Percentiles rank a stretch among this genome's conserved stretches.
Conservation (phyloP, 2,329 filamentous ascomycete genomes). For the Microdochium paspali region DNA sequence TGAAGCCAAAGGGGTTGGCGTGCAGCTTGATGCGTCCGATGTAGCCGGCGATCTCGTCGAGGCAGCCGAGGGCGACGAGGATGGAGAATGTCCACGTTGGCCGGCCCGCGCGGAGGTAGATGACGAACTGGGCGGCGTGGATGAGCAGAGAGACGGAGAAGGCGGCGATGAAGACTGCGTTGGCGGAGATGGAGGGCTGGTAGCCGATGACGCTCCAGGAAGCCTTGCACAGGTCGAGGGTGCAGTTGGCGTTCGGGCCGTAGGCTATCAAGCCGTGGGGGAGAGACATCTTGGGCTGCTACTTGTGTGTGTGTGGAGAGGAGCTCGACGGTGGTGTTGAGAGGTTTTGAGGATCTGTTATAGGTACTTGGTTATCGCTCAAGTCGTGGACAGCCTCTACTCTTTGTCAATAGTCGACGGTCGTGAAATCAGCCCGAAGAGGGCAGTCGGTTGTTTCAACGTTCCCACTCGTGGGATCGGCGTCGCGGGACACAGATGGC, state of each 20-base stretch:
- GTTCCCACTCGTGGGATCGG: too few relatives aligned
- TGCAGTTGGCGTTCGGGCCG: not conserved
- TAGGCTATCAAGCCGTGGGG: not conserved
- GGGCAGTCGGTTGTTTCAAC: too few relatives aligned
- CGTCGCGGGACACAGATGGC: too few relatives aligned
- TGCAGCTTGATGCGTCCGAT: constrained; percentile 47
- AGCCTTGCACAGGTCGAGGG: not conserved
- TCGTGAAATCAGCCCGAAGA: too few relatives aligned
- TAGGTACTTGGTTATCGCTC: too few relatives aligned
- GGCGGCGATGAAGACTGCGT: constrained; percentile 29
- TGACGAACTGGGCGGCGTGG: constrained; percentile 32
- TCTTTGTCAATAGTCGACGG: too few relatives aligned
- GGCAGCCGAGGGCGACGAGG: constrained; percentile 45
- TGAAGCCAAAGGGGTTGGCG: constrained; percentile 47
- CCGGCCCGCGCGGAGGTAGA: constrained; percentile 22
- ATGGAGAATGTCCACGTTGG: constrained; percentile 34
- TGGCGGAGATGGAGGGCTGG: constrained; percentile 32
- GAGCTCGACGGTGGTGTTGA: too few relatives aligned
- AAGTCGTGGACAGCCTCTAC: too few relatives aligned
- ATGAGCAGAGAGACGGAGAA: constrained; percentile 35
- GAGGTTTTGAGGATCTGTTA: too few relatives aligned
- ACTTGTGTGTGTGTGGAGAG: too few relatives aligned
- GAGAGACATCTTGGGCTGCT: not conserved
- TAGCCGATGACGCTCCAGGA: constrained; percentile 20
- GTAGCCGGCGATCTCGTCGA: constrained; percentile 54